Evolutionary conservation across 129 eudicot genomes (phyloP), one percentile per base, ranked within the genome.

Genomic region (Flaveria brownii): DNA sequence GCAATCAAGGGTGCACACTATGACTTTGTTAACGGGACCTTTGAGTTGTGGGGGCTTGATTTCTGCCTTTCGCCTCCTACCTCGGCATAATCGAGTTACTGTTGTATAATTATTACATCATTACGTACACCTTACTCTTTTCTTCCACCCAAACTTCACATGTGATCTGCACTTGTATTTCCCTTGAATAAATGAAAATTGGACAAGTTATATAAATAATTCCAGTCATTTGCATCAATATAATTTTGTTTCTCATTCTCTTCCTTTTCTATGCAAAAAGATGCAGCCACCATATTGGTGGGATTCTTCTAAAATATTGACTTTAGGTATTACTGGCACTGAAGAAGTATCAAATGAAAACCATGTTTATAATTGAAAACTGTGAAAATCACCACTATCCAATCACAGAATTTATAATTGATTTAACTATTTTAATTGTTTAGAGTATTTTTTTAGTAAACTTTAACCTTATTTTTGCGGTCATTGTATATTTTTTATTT

Each of bases 11-110:
- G 98, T 28, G 97, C 88, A 28, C 82, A 93, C 84, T 93, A 93
- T n/a, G 98, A 93, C 74, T 93, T 93, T 54, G 88, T 93, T 43
- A 93, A 93, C 15, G 98, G 98, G 68, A 54, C 87, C 2, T 93
- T 93, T 69, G 97, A 90, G 93, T 87, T 93, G 12, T 93, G 98
- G 98, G 91, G 87, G 51, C 98, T 93, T 36, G 98, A 93, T 2
- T 93, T 93, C 77, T 71, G 83, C 78, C 88, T 93, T 22, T 76
- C 96, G 43, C 85, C 93, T 15, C 46, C 96, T 60, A 88, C 84
- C 80, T 88, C 91, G 47, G 97, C 92, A 81, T 93, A 90, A 93
- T 85, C 26, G 68, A 71, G 81, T 73, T 65, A 81, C 82, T 72
- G 23, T 15, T 39, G 12, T 50, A 78, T 68, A 43, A 77, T 55